Evolutionary conservation across 2,329 filamentous ascomycete species (phyloP).

Genomic region (Penicillium sp.): DNA sequence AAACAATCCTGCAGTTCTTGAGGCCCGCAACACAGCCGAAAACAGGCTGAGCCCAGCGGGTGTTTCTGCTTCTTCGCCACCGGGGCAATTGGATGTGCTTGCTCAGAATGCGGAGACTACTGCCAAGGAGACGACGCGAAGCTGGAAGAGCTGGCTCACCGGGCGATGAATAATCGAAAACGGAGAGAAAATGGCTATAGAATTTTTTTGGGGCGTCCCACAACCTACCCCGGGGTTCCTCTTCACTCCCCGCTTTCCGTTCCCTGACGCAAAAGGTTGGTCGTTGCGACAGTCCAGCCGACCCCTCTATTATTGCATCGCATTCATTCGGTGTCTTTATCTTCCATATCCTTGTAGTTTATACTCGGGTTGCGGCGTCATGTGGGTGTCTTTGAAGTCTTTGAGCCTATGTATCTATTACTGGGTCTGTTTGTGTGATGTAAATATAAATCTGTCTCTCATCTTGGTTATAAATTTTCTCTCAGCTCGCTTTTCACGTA

Average conservation of each 20-base stretch:
- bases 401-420: constrained; percentile 18
- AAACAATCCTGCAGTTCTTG: constrained; percentile 35
- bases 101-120: constrained; percentile 42
- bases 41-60: constrained; percentile 31
- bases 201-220: neutral
- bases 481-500: neutral
- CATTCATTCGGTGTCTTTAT: constrained; percentile 16
- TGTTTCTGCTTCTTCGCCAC: constrained; percentile 19
- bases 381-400: constrained; percentile 12
- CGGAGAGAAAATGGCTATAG: constrained; percentile 7
- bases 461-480: constrained; percentile 10
- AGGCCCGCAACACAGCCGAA: constrained; percentile 44
- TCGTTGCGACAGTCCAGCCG: constrained; percentile 1
- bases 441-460: constrained; percentile 17
- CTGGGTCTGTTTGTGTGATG: constrained; percentile 16
- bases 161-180: constrained; percentile 35
- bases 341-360: constrained; percentile 19
- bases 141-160: constrained; percentile 48
- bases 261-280: constrained; percentile 4
- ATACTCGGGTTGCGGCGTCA: constrained; percentile 20
- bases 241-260: neutral
- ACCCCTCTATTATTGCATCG: constrained; percentile 11
- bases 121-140: constrained; percentile 41
- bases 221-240: neutral
- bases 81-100: constrained; percentile 41